Conservation (phyloP, 2,329 filamentous ascomycete genomes). For the Exserohilum turcica region DNA sequence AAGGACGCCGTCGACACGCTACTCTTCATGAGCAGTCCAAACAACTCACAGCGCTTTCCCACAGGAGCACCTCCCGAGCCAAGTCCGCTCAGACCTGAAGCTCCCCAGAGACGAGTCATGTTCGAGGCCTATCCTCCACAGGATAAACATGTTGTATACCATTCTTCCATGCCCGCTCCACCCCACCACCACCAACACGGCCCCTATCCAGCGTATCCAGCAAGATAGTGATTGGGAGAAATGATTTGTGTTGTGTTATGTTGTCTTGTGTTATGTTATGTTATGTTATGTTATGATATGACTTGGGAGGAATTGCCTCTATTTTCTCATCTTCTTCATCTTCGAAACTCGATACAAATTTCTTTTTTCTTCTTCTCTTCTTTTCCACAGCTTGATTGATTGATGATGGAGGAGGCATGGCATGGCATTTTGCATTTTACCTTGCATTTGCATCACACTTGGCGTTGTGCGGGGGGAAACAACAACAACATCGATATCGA, state of each 20-base stretch:
- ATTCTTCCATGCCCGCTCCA: conserved; percentile 29
- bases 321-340: no score
- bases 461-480: no score
- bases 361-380: conserved; percentile 3
- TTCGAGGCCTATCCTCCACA: conserved; percentile 41
- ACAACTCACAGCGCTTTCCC: conserved; percentile 60
- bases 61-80: conserved; percentile 34
- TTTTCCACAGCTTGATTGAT: no score
- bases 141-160: conserved; percentile 29
- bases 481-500: no score
- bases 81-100: conserved; percentile 39
- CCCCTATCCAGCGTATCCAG: conserved; percentile 35
- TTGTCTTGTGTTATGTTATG: no score
- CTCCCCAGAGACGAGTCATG: conserved; percentile 43
- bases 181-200: conserved; percentile 31
- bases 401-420: no score
- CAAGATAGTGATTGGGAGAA: conserved; percentile 23
- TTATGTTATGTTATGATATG: no score
- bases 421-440: no score
- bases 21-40: conserved; percentile 80
- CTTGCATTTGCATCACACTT: no score
- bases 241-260: background rate
- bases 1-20: conserved; percentile 82
- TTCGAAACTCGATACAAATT: no score
- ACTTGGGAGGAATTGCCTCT: no score